These are phyloP conservation scores for Xylona heveae DNA, from an alignment of 495 filamentous ascomycete species.

Conservation along the genomic window DNA sequence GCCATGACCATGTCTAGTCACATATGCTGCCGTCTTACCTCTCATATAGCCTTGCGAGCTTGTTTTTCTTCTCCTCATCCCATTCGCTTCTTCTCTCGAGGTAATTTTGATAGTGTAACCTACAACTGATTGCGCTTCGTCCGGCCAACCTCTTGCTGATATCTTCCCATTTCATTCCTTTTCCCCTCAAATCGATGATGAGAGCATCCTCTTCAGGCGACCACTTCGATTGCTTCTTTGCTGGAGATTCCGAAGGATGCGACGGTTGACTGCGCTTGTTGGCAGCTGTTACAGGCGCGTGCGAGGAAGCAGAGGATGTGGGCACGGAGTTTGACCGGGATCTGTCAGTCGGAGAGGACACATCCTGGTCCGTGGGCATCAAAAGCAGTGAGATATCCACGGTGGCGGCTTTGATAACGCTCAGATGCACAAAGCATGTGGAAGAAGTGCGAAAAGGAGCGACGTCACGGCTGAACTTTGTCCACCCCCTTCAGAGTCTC, in stretches of 20 bases:
- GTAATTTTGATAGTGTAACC: conserved; percentile 95
- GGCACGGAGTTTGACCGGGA: conserved; percentile 28
- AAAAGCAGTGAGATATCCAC: conserved; percentile 80
- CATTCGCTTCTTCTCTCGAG: conserved; percentile 75
- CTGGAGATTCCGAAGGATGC: conserved; percentile 45
- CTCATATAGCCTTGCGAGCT: conserved; percentile 82
- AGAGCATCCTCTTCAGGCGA: conserved; percentile 71
- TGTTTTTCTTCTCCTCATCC: conserved; percentile 96
- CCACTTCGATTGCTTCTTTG: conserved; percentile 96
- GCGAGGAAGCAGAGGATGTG: conserved; percentile 17
- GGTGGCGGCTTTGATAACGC: conserved; percentile 29
- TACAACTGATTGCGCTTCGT: conserved; percentile 78
- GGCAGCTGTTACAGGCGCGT: conserved; percentile 12
- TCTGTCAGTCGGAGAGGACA: conserved; percentile 35
- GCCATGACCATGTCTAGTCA: too few relatives aligned
- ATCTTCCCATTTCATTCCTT: conserved; percentile 96
- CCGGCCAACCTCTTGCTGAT: conserved; percentile 79
- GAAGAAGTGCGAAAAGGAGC: not conserved
- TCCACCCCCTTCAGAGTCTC: too few relatives aligned
- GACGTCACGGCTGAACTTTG: not conserved
- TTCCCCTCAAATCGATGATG: conserved; percentile 73
- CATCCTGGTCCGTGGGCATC: conserved; percentile 63
- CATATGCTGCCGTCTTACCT: conserved; percentile 44
- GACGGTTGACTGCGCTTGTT: conserved; percentile 29
- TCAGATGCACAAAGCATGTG: not conserved